Conservation (phyloP, 192 early-diverging fungal genomes). For the Coemansia erecta region DNA sequence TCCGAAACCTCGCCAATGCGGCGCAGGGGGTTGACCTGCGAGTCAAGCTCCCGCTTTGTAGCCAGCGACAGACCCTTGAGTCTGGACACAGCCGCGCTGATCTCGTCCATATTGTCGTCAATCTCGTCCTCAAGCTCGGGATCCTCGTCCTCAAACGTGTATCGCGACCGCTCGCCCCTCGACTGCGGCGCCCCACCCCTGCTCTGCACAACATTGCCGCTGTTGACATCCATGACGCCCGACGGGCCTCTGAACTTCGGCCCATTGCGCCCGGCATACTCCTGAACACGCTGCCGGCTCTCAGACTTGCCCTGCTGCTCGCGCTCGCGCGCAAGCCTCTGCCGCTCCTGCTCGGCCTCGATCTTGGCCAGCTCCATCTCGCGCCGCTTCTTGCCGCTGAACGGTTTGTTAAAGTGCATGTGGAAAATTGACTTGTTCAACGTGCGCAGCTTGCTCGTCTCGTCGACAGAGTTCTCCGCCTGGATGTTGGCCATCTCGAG, state of each 20-base stretch:
- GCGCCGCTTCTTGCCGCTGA: constrained; percentile 61
- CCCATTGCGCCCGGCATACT: constrained; percentile 30
- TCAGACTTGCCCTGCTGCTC: constrained; percentile 58
- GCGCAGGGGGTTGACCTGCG: constrained; percentile 59
- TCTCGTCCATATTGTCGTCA: constrained; percentile 63
- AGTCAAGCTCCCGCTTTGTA: constrained; percentile 59
- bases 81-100: constrained; percentile 52
- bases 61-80: constrained; percentile 63
- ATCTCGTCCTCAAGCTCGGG: constrained; percentile 65
- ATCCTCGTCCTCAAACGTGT: constrained; percentile 73
- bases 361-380: constrained; percentile 57
- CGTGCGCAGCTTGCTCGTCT: constrained; percentile 41
- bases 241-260: constrained; percentile 13
- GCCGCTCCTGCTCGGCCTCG: constrained; percentile 41
- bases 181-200: constrained; percentile 14
- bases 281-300: constrained; percentile 58
- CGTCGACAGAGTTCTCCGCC: constrained; percentile 37
- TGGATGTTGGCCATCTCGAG: constrained; percentile 56
- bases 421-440: constrained; percentile 77
- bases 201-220: constrained; percentile 44
- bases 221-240: constrained; percentile 43
- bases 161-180: constrained; percentile 55
- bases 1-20: constrained; percentile 56
- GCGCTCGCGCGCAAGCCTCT: constrained; percentile 45
- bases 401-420: constrained; percentile 66